Base-by-base conservation (phyloP, 768 basidiomycete species). In the Amyloporia xantha region DNA sequence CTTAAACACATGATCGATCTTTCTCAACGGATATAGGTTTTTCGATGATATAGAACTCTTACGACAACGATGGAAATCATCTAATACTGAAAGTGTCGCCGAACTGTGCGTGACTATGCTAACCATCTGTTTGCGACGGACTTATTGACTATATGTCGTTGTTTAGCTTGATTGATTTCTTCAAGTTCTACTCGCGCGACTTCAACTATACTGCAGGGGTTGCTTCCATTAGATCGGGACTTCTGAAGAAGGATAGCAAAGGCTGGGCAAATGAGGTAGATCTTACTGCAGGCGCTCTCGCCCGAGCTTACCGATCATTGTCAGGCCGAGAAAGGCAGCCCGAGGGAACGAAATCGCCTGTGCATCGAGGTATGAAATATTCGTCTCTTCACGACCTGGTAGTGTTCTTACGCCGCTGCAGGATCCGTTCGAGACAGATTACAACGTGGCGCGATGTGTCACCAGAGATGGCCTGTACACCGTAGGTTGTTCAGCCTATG, bases 361-460 rank as follows among this genome's bases (percentile, higher is more conserved):
- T 98, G 95, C 65, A 92, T 98, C 65, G 94, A 97, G 76, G 92
- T 92, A 56, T 49, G 72, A 60, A 6, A 15, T n/a, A n/a, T n/a
- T 25, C 10, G 38, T 13, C 12, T 21, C 25, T 30, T 28, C 21
- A 38, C 46, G 3, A 3, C 12, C 39, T 47, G 6, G 19, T 23
- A 3, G 5, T 17, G 25, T 19, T 27, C 45, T 30, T 36, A 36
- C 21, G 25, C 49, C 54, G 24, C 58, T 39, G 17, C 23, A 96
- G 91, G 95, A 99, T 69, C 95, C 95, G 2, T 99, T 99, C 61
- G 95, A 97, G 63, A 77, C 76, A n/a, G 84, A 91, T 59, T 99
- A 87, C 69, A 99, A 99, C 57, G 95, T 99, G 41, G 87, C 92
- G 7, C 79, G 95, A 57, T 98, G 94, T 56, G 95, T 98, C 17